Evolutionary conservation across 2,329 filamentous ascomycete genomes (phyloP).

Genomic region (Chlorencoelia australis): DNA sequence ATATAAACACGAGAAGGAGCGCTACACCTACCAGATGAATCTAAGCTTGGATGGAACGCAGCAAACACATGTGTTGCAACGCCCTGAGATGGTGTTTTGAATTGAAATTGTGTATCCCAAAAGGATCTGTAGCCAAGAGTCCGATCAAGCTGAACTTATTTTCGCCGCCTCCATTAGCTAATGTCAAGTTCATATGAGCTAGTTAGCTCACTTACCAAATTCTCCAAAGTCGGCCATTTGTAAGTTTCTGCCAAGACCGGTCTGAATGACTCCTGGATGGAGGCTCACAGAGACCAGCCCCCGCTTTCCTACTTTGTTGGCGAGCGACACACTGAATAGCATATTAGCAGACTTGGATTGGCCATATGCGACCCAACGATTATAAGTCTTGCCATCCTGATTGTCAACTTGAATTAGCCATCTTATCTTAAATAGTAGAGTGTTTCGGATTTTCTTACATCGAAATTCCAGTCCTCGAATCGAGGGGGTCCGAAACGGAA

Average conservation of each 20-base stretch:
- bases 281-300: conserved; percentile 1
- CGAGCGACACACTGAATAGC: conserved; percentile 26
- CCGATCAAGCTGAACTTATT: too few relatives aligned
- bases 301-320: background rate
- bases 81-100: conserved; percentile 3
- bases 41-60: conserved; percentile 30
- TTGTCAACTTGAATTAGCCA: too few relatives aligned
- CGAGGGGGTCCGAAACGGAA: conserved; percentile 27
- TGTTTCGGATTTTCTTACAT: background rate
- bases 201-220: too few relatives aligned
- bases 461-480: conserved; percentile 23
- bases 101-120: too few relatives aligned
- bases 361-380: conserved; percentile 28
- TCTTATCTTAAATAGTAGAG: background rate
- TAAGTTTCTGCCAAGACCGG: too few relatives aligned
- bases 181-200: too few relatives aligned
- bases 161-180: too few relatives aligned
- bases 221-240: too few relatives aligned
- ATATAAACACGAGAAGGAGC: too few relatives aligned
- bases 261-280: conserved; percentile 11
- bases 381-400: conserved; percentile 22
- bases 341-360: conserved; percentile 31
- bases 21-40: too few relatives aligned
- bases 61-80: conserved; percentile 28
- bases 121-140: too few relatives aligned